phyloP scores from a whole-genome alignment of 345 rosid genomes.

The Gossypium herbaceum region DNA sequence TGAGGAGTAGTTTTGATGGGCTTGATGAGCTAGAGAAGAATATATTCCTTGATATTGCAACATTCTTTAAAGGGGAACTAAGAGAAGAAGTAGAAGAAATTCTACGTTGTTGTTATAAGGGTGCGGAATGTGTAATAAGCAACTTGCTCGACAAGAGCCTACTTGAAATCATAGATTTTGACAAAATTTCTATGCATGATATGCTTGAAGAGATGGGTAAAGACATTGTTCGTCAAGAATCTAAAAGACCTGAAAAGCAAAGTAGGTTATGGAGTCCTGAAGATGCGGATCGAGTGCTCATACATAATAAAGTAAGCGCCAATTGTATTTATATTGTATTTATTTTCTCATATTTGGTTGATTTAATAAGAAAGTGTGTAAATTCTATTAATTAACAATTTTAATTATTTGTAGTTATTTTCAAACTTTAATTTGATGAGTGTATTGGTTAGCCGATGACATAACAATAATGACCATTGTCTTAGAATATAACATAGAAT shows the following conservation, averaged over 20 bases:
- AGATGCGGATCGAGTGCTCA: conserved; percentile 22
- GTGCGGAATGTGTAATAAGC: background rate
- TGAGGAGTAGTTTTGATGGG: background rate
- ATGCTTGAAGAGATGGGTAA: background rate
- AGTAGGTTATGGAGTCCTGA: conserved; percentile 7
- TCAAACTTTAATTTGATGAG: no score
- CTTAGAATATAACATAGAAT: no score
- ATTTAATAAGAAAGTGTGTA: no score
- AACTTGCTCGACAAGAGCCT: background rate
- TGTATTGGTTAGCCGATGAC: no score
- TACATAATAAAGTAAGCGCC: conserved; percentile 16
- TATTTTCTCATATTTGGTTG: no score
- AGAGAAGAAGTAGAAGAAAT: background rate
- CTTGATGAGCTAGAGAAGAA: background rate
- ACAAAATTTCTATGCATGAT: background rate
- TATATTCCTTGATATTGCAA: background rate
- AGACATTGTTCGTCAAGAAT: conserved; percentile 16
- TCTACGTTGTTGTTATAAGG: background rate
- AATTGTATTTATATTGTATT: background rate
- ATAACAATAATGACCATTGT: no score
- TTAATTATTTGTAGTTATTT: no score
- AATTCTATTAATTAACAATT: no score
- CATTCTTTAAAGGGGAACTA: background rate
- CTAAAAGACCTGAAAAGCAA: conserved; percentile 15
- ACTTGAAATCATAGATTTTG: background rate